Evolutionary conservation across 345 rosid genomes (phyloP).

Genomic region (Lumnitzera littorea): DNA sequence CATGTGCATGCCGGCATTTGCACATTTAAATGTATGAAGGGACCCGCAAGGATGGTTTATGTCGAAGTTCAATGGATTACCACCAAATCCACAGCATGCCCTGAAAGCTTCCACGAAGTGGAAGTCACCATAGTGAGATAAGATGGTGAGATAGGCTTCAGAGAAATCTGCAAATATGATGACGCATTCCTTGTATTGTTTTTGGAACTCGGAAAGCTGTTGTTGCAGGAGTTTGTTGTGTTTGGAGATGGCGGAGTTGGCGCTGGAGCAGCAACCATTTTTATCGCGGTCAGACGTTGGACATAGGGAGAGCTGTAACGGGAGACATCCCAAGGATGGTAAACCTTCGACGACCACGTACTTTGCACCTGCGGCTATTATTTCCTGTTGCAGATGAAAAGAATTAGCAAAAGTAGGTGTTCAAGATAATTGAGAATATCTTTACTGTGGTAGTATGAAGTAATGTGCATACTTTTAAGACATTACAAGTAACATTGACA

Average conservation of each 20-base stretch:
- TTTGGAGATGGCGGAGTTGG: slow-evolving; percentile 14
- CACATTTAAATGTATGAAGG: slow-evolving; percentile 14
- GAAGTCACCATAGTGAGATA: slow-evolving; percentile 10
- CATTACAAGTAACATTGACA: slow-evolving; percentile 12
- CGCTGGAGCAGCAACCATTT: slow-evolving; percentile 20
- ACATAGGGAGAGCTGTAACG: slow-evolving; percentile 11
- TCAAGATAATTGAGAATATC: not conserved
- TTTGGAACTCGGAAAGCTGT: slow-evolving; percentile 15
- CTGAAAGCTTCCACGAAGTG: slow-evolving; percentile 23
- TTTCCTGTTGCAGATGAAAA: slow-evolving; percentile 10
- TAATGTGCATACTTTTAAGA: slow-evolving; percentile 20
- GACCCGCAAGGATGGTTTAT: slow-evolving; percentile 25
- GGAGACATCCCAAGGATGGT: slow-evolving; percentile 41
- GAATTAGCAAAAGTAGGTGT: not conserved
- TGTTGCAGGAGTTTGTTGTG: slow-evolving; percentile 35
- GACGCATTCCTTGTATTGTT: not conserved
- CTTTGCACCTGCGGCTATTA: slow-evolving; percentile 32
- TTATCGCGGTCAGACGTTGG: slow-evolving; percentile 14
- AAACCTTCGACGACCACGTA: slow-evolving; percentile 38
- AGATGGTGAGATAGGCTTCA: slow-evolving; percentile 21
- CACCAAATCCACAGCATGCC: slow-evolving; percentile 39
- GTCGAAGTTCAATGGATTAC: slow-evolving; percentile 28
- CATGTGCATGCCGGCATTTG: slow-evolving; percentile 11
- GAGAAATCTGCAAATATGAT: slow-evolving; percentile 30
- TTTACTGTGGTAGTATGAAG: not conserved